Evolutionary conservation across 306 rosid species (phyloP).

Genomic region (Ammopiptanthus mongolicus): DNA sequence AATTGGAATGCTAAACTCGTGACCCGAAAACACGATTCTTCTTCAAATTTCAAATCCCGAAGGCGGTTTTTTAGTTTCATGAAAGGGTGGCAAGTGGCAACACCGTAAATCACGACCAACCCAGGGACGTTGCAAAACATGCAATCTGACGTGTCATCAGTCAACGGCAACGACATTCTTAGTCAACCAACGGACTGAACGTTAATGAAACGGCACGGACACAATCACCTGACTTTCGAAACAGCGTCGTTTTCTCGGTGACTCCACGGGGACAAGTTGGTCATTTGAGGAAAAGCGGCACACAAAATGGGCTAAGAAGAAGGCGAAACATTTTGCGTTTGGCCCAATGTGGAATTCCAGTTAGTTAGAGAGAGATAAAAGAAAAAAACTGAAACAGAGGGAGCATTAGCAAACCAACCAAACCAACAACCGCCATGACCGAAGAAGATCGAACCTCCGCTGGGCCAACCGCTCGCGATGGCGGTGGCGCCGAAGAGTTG

Average conservation of each 20-base stretch:
- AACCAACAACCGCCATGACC: constrained; percentile 35
- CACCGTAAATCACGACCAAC: background rate
- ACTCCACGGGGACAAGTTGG: background rate
- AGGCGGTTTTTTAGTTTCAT: background rate
- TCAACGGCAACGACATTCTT: background rate
- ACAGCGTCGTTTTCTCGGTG: background rate
- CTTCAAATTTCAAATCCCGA: background rate
- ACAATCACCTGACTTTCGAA: background rate
- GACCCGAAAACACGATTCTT: background rate
- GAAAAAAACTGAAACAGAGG: background rate
- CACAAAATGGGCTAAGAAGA: background rate
- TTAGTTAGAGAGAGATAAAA: constrained; percentile 5
- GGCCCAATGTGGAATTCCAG: constrained; percentile 6
- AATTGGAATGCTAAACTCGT: background rate
- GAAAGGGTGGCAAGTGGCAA: background rate
- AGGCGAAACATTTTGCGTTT: constrained; percentile 22
- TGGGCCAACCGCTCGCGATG: background rate
- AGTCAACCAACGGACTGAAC: background rate
- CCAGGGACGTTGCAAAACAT: background rate
- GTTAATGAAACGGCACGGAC: background rate
- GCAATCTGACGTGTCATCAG: background rate
- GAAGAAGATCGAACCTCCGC: constrained; percentile 12
- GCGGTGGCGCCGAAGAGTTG: background rate
- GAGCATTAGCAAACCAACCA: background rate
- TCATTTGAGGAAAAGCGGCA: background rate